Evolutionary conservation across 2,329 filamentous ascomycete species (phyloP).

Genomic region (Chrysosporium keratinophilum): DNA sequence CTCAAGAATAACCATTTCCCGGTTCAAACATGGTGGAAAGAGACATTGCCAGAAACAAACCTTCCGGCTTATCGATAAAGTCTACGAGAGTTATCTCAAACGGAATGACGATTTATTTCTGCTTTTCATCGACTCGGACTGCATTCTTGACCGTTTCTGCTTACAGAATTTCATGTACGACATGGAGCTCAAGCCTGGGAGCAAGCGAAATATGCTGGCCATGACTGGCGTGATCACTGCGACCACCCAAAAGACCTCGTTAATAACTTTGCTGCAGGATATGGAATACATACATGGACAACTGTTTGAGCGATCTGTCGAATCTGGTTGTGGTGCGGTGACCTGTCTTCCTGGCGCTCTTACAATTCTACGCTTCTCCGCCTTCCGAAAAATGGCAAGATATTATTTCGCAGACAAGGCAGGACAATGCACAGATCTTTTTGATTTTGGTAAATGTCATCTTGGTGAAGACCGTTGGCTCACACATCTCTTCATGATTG

Average conservation of each 20-base stretch:
- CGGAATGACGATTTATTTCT: slow-evolving; percentile 88
- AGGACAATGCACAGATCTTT: slow-evolving; percentile 88
- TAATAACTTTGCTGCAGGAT: slow-evolving; percentile 88
- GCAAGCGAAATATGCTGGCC: slow-evolving; percentile 82
- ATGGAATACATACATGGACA: slow-evolving; percentile 98
- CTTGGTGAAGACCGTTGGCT: slow-evolving; percentile 93
- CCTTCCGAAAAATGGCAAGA: slow-evolving; percentile 91
- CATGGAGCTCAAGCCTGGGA: slow-evolving; percentile 93
- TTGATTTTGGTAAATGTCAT: slow-evolving; percentile 93
- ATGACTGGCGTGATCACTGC: slow-evolving; percentile 98
- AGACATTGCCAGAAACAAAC: slow-evolving; percentile 87
- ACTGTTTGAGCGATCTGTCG: slow-evolving; percentile 87
- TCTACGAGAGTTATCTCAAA: slow-evolving; percentile 78
- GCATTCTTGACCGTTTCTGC: slow-evolving; percentile 81
- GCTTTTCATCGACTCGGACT: slow-evolving; percentile 95
- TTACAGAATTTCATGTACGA: slow-evolving; percentile 98
- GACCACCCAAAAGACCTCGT: slow-evolving; percentile 74
- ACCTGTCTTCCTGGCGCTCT: slow-evolving; percentile 92
- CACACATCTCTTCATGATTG: slow-evolving; percentile 98
- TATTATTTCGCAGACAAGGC: slow-evolving; percentile 98
- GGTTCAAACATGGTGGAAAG: slow-evolving; percentile 89
- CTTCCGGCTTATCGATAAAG: slow-evolving; percentile 83
- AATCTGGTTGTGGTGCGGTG: slow-evolving; percentile 86
- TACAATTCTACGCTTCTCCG: slow-evolving; percentile 90
- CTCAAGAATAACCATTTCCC: slow-evolving; percentile 77